Evolutionary conservation across 2,329 filamentous ascomycete genomes (phyloP), one percentile per base, ranked within the genome.

Genomic region (Trichoderma lentiforme): DNA sequence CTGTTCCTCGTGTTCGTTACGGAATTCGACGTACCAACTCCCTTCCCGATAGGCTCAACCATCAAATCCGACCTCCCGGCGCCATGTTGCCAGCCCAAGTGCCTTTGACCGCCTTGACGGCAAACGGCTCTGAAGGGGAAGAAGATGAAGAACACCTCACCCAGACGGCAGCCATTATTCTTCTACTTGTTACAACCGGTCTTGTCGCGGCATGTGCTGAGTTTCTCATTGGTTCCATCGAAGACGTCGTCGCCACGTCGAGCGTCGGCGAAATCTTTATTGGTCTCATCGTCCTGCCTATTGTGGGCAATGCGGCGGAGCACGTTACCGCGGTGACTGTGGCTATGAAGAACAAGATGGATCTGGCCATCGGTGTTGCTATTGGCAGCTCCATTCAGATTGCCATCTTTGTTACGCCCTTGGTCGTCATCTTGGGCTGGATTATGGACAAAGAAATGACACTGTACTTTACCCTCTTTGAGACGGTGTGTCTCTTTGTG

Each of bases 381-480:
- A 86, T 93, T 8, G 91, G 91, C 71, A 90, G 87, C 74, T 91
- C 88, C 63, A 92, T 93, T 75, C 91, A 93, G 81, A 92, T 93
- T 79, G 88, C 91, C 15, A 83, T 93, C 8, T 91, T 93, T 77
- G 86, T 93, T 67, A 92, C 91, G 4, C 91, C 91, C 0, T 82
- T 93, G 21, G 86, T 92, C 36, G 91, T 93, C 36, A 88, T 93
- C 28, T 83, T 93, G 24, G 91, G 90, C n/a, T 93, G 91, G 91
- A 87, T 86, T 73, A 87, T 92, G 80, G 82, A 86, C 73, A 87
- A 87, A 73, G 85, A 90, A n/a, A 92, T 93, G 90, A 88, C 91
- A 32, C 86, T 97, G 39, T 94, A 95, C 83, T 97, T 97, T 81
- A 93, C 93, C 73, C 87, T 94, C 63, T 97, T 97, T 81, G 93